These are phyloP conservation scores for Rhizophora apiculata DNA, from an alignment of 345 rosid species.

Conservation along the genomic window DNA sequence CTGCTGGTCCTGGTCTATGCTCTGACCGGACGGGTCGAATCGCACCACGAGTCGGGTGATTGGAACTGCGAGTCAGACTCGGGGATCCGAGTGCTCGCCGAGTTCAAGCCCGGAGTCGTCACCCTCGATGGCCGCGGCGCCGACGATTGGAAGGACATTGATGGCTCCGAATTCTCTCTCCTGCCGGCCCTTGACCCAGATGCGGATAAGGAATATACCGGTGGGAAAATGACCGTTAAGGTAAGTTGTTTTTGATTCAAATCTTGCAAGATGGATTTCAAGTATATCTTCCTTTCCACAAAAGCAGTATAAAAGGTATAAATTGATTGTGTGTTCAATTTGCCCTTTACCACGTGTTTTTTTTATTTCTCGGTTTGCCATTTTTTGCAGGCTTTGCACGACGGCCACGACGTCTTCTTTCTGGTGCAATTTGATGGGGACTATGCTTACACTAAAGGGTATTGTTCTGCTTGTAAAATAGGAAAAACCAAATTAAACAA, in stretches of 20 bases:
- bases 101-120: constrained; percentile 67
- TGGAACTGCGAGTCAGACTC: constrained; percentile 78
- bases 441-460: constrained; percentile 85
- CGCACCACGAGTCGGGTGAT: constrained; percentile 85
- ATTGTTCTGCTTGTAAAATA: constrained; percentile 2
- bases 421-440: constrained; percentile 84
- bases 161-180: constrained; percentile 72
- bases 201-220: constrained; percentile 64
- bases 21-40: constrained; percentile 27
- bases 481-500: neutral
- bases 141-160: constrained; percentile 82
- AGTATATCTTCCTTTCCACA: too few relatives aligned
- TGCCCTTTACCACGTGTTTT: neutral
- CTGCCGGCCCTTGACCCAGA: constrained; percentile 91
- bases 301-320: too few relatives aligned
- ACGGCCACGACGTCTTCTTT: constrained; percentile 77
- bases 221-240: constrained; percentile 85
- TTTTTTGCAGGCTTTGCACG: constrained; percentile 73
- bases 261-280: neutral
- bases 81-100: constrained; percentile 60
- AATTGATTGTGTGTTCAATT: neutral
- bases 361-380: neutral
- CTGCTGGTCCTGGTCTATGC: constrained; percentile 24
- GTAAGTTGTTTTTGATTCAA: constrained; percentile 30
- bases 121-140: constrained; percentile 77